These are phyloP conservation scores for Penicillium sp. DNA, from an alignment of 2,329 filamentous ascomycete species.

Conservation along the genomic window DNA sequence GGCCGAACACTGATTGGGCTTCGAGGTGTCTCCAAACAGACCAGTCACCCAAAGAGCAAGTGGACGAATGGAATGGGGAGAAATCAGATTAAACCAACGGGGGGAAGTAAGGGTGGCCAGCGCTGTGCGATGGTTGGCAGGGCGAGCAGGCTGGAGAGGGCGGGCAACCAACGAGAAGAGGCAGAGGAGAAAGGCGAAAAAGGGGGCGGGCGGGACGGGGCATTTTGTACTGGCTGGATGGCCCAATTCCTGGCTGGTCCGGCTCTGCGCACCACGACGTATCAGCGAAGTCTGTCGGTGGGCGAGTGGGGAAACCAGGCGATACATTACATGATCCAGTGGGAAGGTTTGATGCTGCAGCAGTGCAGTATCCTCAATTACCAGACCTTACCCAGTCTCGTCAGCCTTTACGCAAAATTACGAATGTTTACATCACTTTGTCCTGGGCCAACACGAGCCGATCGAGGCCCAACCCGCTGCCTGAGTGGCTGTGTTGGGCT, in stretches of 20 bases:
- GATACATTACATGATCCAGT: background rate
- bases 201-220: conserved; percentile 43
- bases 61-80: background rate
- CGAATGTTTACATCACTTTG: background rate
- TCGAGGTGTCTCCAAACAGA: conserved; percentile 5
- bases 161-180: conserved; percentile 46
- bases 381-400: background rate
- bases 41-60: conserved; percentile 3
- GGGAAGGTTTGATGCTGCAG: background rate
- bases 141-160: conserved; percentile 32
- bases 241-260: conserved; percentile 27
- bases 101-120: conserved; percentile 19
- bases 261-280: conserved; percentile 8
- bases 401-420: background rate
- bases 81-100: conserved; percentile 4
- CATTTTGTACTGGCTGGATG: conserved; percentile 40
- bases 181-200: conserved; percentile 41
- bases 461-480: background rate
- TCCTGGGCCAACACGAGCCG: background rate
- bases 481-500: background rate
- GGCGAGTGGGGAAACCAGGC: background rate
- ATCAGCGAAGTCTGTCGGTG: background rate
- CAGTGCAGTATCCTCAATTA: background rate
- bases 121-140: conserved; percentile 32
- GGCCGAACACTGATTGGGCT: conserved; percentile 22